Conservation (phyloP, 805 yeast genomes). For the Myxozyma geophila region DNA sequence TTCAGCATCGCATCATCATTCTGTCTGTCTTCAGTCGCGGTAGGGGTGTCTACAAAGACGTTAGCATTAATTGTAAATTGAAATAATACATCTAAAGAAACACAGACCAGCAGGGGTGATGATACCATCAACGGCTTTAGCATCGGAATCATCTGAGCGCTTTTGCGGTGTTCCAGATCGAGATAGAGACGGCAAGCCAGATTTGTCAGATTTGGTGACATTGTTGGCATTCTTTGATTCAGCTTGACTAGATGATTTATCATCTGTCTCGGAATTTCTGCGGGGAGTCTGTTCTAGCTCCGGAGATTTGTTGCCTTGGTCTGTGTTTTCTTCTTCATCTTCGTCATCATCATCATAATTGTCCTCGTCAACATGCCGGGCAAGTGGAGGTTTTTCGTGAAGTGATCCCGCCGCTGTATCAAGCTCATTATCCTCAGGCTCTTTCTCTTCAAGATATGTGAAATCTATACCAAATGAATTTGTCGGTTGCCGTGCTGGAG, state of each 20-base stretch:
- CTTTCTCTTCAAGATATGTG: constrained; percentile 38
- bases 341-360: constrained; percentile 48
- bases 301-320: background rate
- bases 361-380: constrained; percentile 31
- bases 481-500: constrained; percentile 15
- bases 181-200: constrained; percentile 2
- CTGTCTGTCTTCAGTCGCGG: constrained; percentile 21
- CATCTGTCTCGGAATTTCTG: background rate
- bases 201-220: constrained; percentile 1
- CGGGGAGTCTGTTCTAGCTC: background rate
- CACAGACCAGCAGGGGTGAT: constrained; percentile 32
- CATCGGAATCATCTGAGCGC: constrained; percentile 7
- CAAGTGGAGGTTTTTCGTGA: constrained; percentile 10
- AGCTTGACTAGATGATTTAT: background rate
- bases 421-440: background rate
- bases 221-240: background rate
- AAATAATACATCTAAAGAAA: background rate
- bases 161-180: constrained; percentile 11
- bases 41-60: constrained; percentile 20
- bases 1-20: constrained; percentile 13
- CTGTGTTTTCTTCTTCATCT: constrained; percentile 38
- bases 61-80: background rate
- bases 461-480: constrained; percentile 37
- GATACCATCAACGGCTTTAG: constrained; percentile 26
- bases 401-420: constrained; percentile 6